Evolutionary conservation across 108 stramenopile species (phyloP), one percentile per base, ranked within the genome.

Genomic region (Nitzschia palea): DNA sequence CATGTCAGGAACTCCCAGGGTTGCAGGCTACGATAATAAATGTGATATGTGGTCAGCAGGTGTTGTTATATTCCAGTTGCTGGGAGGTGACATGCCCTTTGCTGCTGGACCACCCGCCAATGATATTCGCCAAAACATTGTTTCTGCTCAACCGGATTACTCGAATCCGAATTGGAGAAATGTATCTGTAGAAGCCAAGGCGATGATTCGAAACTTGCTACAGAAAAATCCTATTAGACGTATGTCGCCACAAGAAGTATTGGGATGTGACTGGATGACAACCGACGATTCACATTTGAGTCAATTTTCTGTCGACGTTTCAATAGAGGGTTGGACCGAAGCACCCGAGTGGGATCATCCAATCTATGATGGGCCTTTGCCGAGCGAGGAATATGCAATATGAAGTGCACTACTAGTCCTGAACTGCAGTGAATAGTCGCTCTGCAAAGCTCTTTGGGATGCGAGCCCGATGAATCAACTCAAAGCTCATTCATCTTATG

Each of bases 41-140:
- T 74, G 73, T 34, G 93, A 95, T 75, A 68, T 87, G 62, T 95
- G 93, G 93, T 76, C 77, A 44, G 37, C 78, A 17, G 93, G 93
- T 27, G 77, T 92, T 22, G 84, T 92, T 70, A 48, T 78, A 17
- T 95, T 83, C 70, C 80, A 87, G 25, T 68, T 95, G 2, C 58
- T 95, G 18, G 90, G 89, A 22, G 93, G 79, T 6, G 71, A 80
- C 59, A 61, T 72, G 10, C 79, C 79, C 6, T 80, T 80, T 32
- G 70, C 75, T 30, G 73, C 33, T 20, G 35, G 30, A 15, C 34
- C 44, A 55, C 20, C n/a, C n/a, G n/a, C n/a, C n/a, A n/a, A 55
- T 26, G 58, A 65, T 14, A 44, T 77, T 15, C 45, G 47, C 43
- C n/a, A 27, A 18, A 68, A 72, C 25, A 61, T 75, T 22, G 29